phyloP scores from a whole-genome alignment of 225 moss, liverwort and hornwort genomes.

The Rhytidiadelphus loreus region DNA sequence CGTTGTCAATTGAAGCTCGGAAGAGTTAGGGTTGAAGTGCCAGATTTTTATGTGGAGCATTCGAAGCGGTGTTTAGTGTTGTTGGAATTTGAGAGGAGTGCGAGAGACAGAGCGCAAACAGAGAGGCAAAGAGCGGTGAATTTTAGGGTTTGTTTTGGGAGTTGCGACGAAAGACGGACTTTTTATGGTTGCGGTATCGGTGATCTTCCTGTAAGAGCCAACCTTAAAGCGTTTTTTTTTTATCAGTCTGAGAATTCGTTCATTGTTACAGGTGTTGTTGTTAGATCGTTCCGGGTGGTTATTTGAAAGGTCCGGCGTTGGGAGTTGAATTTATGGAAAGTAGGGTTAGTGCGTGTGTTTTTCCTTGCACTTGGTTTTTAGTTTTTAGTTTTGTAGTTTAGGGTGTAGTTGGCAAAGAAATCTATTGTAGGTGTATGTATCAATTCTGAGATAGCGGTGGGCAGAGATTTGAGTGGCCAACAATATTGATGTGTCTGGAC shows the following conservation, averaged over 20 bases:
- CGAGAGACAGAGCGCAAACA: background rate
- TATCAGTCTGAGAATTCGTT: background rate
- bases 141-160: conserved; percentile 7
- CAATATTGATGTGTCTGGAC: background rate
- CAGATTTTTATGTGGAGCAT: background rate
- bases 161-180: background rate
- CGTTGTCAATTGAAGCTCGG: background rate
- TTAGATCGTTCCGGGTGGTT: background rate
- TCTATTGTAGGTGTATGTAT: background rate
- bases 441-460: background rate
- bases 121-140: background rate
- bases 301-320: background rate
- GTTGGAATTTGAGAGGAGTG: background rate
- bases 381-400: background rate
- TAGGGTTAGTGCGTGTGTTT: background rate
- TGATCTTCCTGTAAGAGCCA: conserved; percentile 24
- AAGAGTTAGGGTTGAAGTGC: background rate
- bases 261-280: background rate
- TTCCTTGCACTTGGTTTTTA: background rate
- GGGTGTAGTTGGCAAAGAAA: background rate
- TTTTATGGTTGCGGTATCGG: background rate
- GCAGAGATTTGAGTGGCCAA: background rate
- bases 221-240: background rate
- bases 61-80: background rate
- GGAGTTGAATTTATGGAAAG: background rate